Base-by-base conservation (phyloP, 176 grass and related monocot genomes). In the Carex scoparia region DNA sequence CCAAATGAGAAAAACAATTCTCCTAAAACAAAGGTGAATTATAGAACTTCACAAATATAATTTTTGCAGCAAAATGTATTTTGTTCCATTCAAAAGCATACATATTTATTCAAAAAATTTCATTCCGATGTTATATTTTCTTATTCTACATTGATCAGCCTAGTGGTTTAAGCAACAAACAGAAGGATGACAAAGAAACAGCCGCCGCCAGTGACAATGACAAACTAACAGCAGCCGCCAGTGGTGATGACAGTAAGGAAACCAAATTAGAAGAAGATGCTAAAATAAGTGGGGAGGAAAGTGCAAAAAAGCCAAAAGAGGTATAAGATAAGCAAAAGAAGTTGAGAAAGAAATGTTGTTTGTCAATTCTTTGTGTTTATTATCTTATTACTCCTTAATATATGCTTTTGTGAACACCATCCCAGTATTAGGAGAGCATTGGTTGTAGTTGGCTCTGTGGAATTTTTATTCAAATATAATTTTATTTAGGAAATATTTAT, bases 241-340 rank as follows among this genome's bases (percentile, higher is more conserved):
- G 31, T 44, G 61, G 59, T 1, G 10, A 65, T 30, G n/a, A 64
- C 65, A 65, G 31, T 44, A 65, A 65, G 33, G 1, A 48, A 63
- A 81, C 0, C 33, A 81, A 81, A 65, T 2, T 23, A 81, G 58
- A 64, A 81, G 58, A 81, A 65, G 35, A 81, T 40, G 75, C 5
- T 4, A 15, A 28, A 77, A 27, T 14, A 58, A 61, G 61, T 9
- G 77, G 32, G 6, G 48, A 59, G 9, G 0, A 59, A 42, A 10
- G 37, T 38, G 18, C 27, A 10, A 64, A 23, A 46, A 64, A 65
- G 27, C 2, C 15, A 81, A 3, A 64, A 64, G 59, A 82, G 33
- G 3, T 27, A 49, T 64, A 37, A 79, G 54, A n/a, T 13, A 6
- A 31, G 13, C 10, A 78, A 78, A 57, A 79, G 69, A 72, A 58